Evolutionary conservation across 441 rosid genomes (phyloP).

Genomic region (Francoa sonchifolia): DNA sequence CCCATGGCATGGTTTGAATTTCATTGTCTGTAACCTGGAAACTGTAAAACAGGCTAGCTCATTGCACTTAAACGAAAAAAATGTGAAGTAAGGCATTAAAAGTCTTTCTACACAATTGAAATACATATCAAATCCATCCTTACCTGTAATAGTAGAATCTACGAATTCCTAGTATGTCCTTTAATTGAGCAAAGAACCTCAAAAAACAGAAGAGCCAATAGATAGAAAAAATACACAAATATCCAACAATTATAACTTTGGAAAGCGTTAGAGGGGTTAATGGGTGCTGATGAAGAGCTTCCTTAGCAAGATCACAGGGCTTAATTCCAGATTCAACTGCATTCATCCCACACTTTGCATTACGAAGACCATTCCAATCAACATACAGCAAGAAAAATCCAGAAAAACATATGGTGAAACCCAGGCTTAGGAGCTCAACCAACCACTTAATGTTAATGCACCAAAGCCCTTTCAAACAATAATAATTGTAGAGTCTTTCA

Average conservation of each 20-base stretch:
- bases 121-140: slow-evolving; percentile 14
- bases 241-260: slow-evolving; percentile 77
- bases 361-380: slow-evolving; percentile 95
- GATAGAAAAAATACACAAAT: slow-evolving; percentile 70
- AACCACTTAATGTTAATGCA: slow-evolving; percentile 93
- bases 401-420: slow-evolving; percentile 86
- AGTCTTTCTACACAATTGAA: slow-evolving; percentile 1
- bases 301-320: slow-evolving; percentile 94
- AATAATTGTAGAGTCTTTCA: slow-evolving; percentile 81
- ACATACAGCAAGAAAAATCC: slow-evolving; percentile 86
- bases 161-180: slow-evolving; percentile 70
- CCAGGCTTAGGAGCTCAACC: slow-evolving; percentile 82
- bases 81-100: slow-evolving; percentile 1
- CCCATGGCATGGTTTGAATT: slow-evolving; percentile 95
- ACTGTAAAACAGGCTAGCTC: slow-evolving; percentile 41
- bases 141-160: slow-evolving; percentile 78
- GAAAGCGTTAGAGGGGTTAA: slow-evolving; percentile 77
- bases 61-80: background rate
- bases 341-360: slow-evolving; percentile 98
- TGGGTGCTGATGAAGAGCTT: slow-evolving; percentile 84
- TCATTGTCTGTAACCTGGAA: slow-evolving; percentile 85
- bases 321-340: slow-evolving; percentile 90
- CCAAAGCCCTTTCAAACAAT: slow-evolving; percentile 97
- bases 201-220: slow-evolving; percentile 90
- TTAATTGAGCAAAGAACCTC: slow-evolving; percentile 80